Evolutionary conservation across 116 monocot genomes (phyloP).

Genomic region (Iris pallida): DNA sequence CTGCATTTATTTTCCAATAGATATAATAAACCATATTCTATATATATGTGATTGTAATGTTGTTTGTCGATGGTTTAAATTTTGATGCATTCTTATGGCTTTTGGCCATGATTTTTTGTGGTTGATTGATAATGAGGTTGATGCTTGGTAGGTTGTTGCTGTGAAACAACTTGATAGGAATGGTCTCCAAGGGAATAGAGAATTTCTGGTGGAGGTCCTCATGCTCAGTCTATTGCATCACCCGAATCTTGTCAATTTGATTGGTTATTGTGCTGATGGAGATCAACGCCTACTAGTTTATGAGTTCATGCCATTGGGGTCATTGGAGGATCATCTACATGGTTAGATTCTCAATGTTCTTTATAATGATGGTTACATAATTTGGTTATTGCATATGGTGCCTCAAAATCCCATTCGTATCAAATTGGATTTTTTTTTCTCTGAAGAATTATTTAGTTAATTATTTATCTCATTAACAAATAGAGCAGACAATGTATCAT

Average conservation of each 20-base stretch:
- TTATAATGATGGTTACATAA: neutral
- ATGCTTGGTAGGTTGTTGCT: constrained; percentile 44
- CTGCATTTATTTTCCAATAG: neutral
- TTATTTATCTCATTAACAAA: too few species aligned
- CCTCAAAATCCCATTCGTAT: too few species aligned
- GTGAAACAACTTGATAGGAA: constrained; percentile 71
- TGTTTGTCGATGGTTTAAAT: neutral
- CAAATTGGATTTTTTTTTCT: too few species aligned
- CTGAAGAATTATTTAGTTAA: too few species aligned
- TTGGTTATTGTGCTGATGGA: constrained; percentile 76
- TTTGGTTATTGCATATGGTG: too few species aligned
- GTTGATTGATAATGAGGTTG: neutral
- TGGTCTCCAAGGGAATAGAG: constrained; percentile 79
- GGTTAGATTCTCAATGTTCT: constrained; percentile 27
- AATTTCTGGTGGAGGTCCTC: constrained; percentile 76
- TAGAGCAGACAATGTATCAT: too few species aligned
- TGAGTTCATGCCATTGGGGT: constrained; percentile 75
- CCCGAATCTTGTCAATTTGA: constrained; percentile 66
- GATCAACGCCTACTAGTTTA: constrained; percentile 77
- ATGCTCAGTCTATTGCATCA: constrained; percentile 79
- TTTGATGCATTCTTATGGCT: neutral
- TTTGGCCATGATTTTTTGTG: neutral
- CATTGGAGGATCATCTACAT: constrained; percentile 68
- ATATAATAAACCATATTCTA: neutral
- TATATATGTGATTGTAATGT: neutral